A percentile compares a stretch with the other conserved stretches of the same genome.
Conservation (phyloP, 441 rosid genomes). For the Gossypium trilobum region DNA sequence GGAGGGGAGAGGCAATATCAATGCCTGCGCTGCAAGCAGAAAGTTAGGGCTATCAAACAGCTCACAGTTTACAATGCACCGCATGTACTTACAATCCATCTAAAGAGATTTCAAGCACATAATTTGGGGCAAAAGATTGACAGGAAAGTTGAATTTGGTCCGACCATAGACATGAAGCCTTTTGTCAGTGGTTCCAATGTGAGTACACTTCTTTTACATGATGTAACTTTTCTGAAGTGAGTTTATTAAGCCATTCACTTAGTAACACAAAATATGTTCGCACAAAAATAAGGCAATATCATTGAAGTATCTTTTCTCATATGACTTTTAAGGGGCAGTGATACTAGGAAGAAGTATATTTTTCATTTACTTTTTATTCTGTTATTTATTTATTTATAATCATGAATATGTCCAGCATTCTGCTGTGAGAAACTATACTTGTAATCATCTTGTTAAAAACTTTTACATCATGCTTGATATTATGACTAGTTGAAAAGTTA, state of each 20-base stretch:
- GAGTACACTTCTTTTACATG: slow-evolving; percentile 32
- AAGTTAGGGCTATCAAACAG: slow-evolving; percentile 75
- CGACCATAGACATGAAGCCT: slow-evolving; percentile 70
- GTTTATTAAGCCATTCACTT: neutral
- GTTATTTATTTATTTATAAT: neutral
- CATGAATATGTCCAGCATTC: neutral
- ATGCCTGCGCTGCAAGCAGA: slow-evolving; percentile 76
- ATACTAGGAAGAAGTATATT: neutral
- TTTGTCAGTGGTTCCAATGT: slow-evolving; percentile 71
- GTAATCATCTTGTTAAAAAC: neutral
- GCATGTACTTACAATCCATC: slow-evolving; percentile 70
- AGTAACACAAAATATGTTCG: neutral
- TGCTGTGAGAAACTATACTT: neutral
- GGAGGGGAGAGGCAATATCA: slow-evolving; percentile 87
- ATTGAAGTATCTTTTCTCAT: neutral
- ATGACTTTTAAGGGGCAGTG: neutral
- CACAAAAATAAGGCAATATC: neutral
- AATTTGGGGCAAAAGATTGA: slow-evolving; percentile 68
- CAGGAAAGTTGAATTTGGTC: slow-evolving; percentile 56
- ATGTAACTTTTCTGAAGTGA: neutral
- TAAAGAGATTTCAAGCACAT: slow-evolving; percentile 73
- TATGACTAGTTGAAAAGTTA: neutral
- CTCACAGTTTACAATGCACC: slow-evolving; percentile 85
- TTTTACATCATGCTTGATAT: neutral
- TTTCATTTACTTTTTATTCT: neutral